Base-by-base conservation (phyloP, 208 protist species). In the Porcisia hertigi region DNA sequence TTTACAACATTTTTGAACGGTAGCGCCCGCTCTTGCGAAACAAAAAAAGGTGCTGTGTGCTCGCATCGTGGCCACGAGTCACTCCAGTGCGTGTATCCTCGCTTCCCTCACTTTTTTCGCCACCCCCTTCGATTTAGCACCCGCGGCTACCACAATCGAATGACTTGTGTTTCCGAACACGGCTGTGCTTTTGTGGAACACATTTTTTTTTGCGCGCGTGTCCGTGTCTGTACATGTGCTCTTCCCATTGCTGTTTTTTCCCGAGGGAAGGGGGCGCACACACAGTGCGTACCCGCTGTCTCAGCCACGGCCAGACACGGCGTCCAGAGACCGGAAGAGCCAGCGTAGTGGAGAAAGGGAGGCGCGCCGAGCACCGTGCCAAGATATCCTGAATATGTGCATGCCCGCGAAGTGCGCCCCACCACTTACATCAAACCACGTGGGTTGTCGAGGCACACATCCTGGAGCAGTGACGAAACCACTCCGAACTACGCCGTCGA, bases 181-280 rank as follows among this genome's bases (percentile, higher is more conserved):
- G 45, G 45, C 3, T 49, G 7, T 49, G 9, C 45, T 49, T 49
- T 9, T 49, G 3, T n/a, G n/a, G n/a, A n/a, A 49, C 9, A 9
- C 45, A 3, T 49, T 49, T 49, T 9, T 49, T 3, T 9, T 49
- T 49, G 45, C 45, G 45, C 45, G 45, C 9, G 45, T 49, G 45
- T 3, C 7, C 45, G 45, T 3, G 7, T 12, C 45, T 49, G 45
- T 3, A 49, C 9, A 9, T 49, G 45, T 49, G 45, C 9, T 3
- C 45, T 9, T 49, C 9, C 20, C 54, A 67, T 81, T 70, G 2
- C 1, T 47, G 53, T 69, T 63, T 77, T 65, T n/a, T 63, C 64
- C 45, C 45, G 9, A 49, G 7, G 9, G 7, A 9, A 49, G 45
- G 45, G 9, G 45, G 45, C 45, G 7, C 45, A 49, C 45, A 49